A percentile compares a stretch with the other conserved stretches of the same genome.
phyloP scores from a whole-genome alignment of 805 yeast species.

The Yarrowia sp. region DNA sequence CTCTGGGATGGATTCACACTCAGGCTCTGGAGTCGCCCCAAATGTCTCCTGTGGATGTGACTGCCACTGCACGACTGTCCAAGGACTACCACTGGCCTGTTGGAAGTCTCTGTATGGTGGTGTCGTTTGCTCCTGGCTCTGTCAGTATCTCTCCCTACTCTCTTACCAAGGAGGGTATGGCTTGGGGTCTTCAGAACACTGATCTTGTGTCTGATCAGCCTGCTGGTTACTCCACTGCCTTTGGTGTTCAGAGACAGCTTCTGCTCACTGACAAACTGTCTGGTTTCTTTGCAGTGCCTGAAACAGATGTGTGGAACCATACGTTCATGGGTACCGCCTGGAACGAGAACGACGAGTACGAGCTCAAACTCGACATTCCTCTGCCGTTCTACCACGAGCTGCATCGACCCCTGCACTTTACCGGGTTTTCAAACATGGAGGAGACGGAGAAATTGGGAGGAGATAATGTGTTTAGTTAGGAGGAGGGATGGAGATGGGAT shows the following conservation, averaged over 20 bases:
- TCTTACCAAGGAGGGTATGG: constrained; percentile 60
- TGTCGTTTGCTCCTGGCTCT: constrained; percentile 79
- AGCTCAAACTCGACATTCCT: constrained; percentile 74
- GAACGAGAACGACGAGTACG: constrained; percentile 59
- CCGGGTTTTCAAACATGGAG: constrained; percentile 47
- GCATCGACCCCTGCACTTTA: constrained; percentile 88
- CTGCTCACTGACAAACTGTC: constrained; percentile 68
- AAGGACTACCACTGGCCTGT: constrained; percentile 44
- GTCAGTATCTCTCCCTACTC: constrained; percentile 69
- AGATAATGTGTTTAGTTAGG: constrained; percentile 9
- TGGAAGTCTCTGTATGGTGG: constrained; percentile 56
- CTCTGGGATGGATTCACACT: constrained; percentile 95
- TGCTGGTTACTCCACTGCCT: constrained; percentile 61
- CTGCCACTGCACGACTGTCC: constrained; percentile 50
- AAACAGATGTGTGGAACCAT: constrained; percentile 83
- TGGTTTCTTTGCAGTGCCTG: constrained; percentile 87
- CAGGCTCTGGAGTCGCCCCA: constrained; percentile 62
- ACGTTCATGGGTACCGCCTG: constrained; percentile 85
- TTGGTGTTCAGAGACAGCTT: constrained; percentile 63
- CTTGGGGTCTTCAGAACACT: constrained; percentile 71
- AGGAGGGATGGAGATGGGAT: background rate
- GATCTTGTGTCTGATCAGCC: constrained; percentile 58
- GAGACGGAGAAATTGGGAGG: constrained; percentile 2
- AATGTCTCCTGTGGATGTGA: constrained; percentile 69
- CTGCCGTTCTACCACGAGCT: constrained; percentile 75